Percentiles rank a stretch among this genome's conserved stretches.
Evolutionary conservation across 805 yeast species (phyloP).

Genomic region (Saturnispora kantuleensis): DNA sequence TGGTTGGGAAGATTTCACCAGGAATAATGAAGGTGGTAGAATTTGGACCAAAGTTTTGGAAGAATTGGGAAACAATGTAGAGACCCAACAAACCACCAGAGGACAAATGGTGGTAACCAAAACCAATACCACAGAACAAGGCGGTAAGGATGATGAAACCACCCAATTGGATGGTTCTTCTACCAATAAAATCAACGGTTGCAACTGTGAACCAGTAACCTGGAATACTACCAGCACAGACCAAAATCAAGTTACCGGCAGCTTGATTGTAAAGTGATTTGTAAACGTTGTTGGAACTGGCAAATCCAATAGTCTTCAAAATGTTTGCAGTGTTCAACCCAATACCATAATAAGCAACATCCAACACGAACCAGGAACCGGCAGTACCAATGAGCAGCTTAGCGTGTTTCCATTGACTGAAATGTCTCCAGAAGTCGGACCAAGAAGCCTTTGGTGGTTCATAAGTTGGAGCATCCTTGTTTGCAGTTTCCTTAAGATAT

Average conservation of each 20-base stretch:
- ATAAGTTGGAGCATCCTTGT: slow-evolving; percentile 28
- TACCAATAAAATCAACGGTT: slow-evolving; percentile 70
- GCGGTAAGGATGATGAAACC: slow-evolving; percentile 68
- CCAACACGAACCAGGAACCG: slow-evolving; percentile 84
- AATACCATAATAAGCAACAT: slow-evolving; percentile 85
- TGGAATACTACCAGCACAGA: slow-evolving; percentile 92
- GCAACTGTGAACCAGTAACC: slow-evolving; percentile 87
- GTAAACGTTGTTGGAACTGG: slow-evolving; percentile 63
- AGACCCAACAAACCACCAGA: slow-evolving; percentile 64
- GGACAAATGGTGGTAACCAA: slow-evolving; percentile 64
- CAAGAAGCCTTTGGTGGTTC: slow-evolving; percentile 77
- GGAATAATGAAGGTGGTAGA: slow-evolving; percentile 86
- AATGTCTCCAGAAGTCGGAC: slow-evolving; percentile 62
- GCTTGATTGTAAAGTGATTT: slow-evolving; percentile 61
- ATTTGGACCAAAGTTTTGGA: slow-evolving; percentile 90
- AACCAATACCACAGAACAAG: slow-evolving; percentile 73
- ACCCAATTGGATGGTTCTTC: slow-evolving; percentile 71
- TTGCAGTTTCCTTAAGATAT: slow-evolving; percentile 37
- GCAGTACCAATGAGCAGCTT: slow-evolving; percentile 83
- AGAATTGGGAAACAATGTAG: slow-evolving; percentile 74
- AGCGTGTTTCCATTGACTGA: slow-evolving; percentile 78
- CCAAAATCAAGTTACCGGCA: slow-evolving; percentile 86
- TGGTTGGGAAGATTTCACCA: slow-evolving; percentile 88
- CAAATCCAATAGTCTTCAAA: slow-evolving; percentile 76
- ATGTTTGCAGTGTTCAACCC: slow-evolving; percentile 75